Base-by-base conservation (phyloP, 2,329 filamentous ascomycete species). In the Penicillium concentricum region DNA sequence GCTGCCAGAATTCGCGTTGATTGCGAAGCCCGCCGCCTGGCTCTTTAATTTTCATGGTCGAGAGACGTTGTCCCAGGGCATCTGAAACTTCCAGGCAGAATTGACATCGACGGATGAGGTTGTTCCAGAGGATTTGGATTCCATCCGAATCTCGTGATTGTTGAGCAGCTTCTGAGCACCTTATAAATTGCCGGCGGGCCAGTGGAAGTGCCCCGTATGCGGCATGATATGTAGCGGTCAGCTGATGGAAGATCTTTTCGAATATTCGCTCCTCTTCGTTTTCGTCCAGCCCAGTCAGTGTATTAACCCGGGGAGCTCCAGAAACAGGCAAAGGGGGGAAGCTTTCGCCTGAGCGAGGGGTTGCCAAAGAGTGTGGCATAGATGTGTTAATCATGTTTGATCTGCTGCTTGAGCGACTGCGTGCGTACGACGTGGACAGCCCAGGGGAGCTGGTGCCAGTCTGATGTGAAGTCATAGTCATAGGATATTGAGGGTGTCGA, bases 41-140 rank as follows among this genome's bases (percentile, higher is more conserved):
- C 66, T 96, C 92, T 70, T 93, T 94, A 12, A 96, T 79, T 71
- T 92, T 92, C 78, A 96, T 90, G 45, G 83, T 82, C 4, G 87
- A 90, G 12, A 97, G 77, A n/a, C 88, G 84, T 38, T 80, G 80
- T 67, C 89, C 88, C 28, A 97, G 80, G 12, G 84, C 81, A 67
- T 92, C 87, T 2, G 90, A 90, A 64, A 90, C 87, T 55, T 89
- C 84, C 41, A 92, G 82, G 18, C 89, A 86, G 13, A 84, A 79
- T 42, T 83, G 84, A 69, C 89, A 92, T 68, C 88, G 89, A 45
- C 85, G 81, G 51, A 93, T 86, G 44, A 96, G 81, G 2, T 81
- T 79, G 53, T 82, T 87, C 87, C 90, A 92, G 53, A 86, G 81
- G 50, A 86, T 81, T 28, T 87, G 78, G 4, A 87, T 77, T 32